Conservation (phyloP, 441 rosid genomes). For the Mallotus japonicus region DNA sequence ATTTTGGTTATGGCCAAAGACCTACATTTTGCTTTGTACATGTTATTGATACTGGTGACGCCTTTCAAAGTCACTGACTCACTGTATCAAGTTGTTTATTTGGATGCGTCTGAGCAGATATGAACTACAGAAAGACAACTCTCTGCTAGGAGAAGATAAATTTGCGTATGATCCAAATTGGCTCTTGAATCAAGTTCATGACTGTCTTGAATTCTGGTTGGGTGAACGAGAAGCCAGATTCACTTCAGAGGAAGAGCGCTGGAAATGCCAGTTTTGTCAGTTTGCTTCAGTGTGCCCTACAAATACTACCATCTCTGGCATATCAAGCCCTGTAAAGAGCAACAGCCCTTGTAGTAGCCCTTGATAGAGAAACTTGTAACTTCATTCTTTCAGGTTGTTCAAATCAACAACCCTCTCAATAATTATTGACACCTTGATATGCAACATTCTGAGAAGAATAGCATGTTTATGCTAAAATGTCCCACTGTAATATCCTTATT, state of each 20-base stretch:
- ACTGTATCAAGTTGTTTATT: background rate
- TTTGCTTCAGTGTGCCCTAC: conserved; percentile 48
- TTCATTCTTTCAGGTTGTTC: conserved; percentile 5
- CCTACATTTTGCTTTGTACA: background rate
- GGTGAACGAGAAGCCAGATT: conserved; percentile 62
- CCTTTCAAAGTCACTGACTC: background rate
- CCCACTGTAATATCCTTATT: background rate
- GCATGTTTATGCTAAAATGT: background rate
- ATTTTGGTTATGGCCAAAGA: background rate
- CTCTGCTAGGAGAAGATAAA: conserved; percentile 62
- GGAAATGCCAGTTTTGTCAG: conserved; percentile 74
- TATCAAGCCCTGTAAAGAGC: background rate
- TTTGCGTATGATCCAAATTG: conserved; percentile 55
- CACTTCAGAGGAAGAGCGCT: conserved; percentile 65
- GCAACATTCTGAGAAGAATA: background rate
- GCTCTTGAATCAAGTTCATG: conserved; percentile 40
- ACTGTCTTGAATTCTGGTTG: conserved; percentile 54
- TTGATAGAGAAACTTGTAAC: conserved; percentile 1
- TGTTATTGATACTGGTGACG: background rate
- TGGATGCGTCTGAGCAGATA: conserved; percentile 40
- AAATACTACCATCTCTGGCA: conserved; percentile 25
- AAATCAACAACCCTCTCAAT: background rate
- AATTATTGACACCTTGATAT: background rate
- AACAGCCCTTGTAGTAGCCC: too few relatives aligned
- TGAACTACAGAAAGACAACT: conserved; percentile 65